These are phyloP conservation scores for Linnemannia elongata DNA, from an alignment of 192 early-diverging fungal species.

Conservation along the genomic window DNA sequence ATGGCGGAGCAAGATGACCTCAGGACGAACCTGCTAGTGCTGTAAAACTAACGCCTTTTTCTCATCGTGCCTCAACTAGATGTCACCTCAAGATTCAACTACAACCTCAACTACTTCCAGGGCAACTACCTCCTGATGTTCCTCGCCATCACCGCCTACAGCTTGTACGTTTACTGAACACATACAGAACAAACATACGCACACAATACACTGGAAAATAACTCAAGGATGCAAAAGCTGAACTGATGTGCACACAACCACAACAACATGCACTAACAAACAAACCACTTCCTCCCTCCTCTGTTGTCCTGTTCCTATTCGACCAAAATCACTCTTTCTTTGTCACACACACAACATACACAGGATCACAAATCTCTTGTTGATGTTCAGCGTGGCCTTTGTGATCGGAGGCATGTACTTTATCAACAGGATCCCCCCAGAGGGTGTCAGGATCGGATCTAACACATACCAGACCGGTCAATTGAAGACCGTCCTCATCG, in stretches of 20 bases:
- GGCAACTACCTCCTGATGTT: slow-evolving; percentile 72
- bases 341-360: not conserved
- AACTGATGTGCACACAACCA: not conserved
- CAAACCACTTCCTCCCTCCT: not conserved
- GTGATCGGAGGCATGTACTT: slow-evolving; percentile 63
- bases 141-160: slow-evolving; percentile 66
- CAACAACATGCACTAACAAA: not conserved
- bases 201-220: not conserved
- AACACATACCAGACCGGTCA: slow-evolving; percentile 53
- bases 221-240: not conserved
- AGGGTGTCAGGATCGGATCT: slow-evolving; percentile 58
- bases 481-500: slow-evolving; percentile 60
- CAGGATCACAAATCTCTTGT: slow-evolving; percentile 65
- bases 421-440: slow-evolving; percentile 60
- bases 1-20: no score
- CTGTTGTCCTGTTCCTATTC: not conserved
- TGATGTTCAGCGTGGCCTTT: slow-evolving; percentile 66
- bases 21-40: not conserved
- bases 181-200: not conserved
- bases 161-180: slow-evolving; percentile 59
- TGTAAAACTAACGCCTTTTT: not conserved
- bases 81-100: slow-evolving; percentile 61
- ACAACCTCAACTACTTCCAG: slow-evolving; percentile 72
- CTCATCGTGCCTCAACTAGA: slow-evolving; percentile 30
- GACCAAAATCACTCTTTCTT: not conserved